Conservation (phyloP, 2,329 filamentous ascomycete genomes). For the Colletotrichum spaethianum region DNA sequence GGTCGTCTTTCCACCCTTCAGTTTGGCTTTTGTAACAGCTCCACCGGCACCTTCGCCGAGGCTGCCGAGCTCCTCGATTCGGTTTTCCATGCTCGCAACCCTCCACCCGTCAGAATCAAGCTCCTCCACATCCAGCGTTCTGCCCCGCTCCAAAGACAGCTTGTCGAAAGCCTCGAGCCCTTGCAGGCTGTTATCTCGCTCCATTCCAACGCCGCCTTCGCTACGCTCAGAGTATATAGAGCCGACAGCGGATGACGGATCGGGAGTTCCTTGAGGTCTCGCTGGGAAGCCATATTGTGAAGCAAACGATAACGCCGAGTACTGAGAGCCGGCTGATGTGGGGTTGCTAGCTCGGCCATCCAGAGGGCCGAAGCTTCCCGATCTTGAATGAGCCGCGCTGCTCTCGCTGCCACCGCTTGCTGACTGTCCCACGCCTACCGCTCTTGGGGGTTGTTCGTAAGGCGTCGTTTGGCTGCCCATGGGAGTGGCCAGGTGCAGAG, state of each 20-base stretch:
- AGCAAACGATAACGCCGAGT: constrained; percentile 86
- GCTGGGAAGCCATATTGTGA: constrained; percentile 78
- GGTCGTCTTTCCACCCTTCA: constrained; percentile 92
- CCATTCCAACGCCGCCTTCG: constrained; percentile 82
- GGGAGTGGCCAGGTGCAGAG: constrained; percentile 87
- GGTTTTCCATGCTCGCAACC: constrained; percentile 89
- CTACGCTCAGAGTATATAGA: constrained; percentile 87
- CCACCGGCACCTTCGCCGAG: constrained; percentile 96
- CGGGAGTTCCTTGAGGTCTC: constrained; percentile 78
- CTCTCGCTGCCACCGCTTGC: constrained; percentile 85
- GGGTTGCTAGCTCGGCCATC: constrained; percentile 86
- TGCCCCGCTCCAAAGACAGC: constrained; percentile 84
- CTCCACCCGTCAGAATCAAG: constrained; percentile 96
- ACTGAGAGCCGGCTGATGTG: constrained; percentile 89
- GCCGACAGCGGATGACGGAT: constrained; percentile 90
- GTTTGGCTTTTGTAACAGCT: constrained; percentile 90
- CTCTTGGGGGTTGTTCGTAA: constrained; percentile 73
- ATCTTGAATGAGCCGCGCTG: constrained; percentile 83
- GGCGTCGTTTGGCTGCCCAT: constrained; percentile 84
- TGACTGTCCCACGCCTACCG: constrained; percentile 70
- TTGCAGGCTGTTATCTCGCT: constrained; percentile 85
- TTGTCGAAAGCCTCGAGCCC: constrained; percentile 85
- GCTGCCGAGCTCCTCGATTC: constrained; percentile 90
- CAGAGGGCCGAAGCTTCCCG: constrained; percentile 84
- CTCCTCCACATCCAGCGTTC: constrained; percentile 91